Evolutionary conservation across 192 early-diverging fungal species (phyloP).

Genomic region (Rhizophagus clarus): DNA sequence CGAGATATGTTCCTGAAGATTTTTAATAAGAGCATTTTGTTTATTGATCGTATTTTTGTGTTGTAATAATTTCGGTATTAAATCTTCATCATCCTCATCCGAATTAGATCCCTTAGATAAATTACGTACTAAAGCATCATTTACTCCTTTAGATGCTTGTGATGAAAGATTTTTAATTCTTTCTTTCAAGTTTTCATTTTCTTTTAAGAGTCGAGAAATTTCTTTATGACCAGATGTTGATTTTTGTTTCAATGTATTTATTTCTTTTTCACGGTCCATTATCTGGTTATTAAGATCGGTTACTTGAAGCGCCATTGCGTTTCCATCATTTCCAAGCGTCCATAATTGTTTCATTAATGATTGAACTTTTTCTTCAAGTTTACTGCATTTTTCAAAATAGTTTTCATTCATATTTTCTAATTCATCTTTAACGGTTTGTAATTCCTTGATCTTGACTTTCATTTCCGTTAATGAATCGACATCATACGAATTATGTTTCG

Average conservation of each 20-base stretch:
- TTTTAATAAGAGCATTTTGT: conserved; percentile 16
- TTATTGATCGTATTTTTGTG: conserved; percentile 10
- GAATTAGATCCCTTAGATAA: background rate
- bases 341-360: conserved; percentile 11
- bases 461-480: background rate
- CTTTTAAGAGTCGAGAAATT: background rate
- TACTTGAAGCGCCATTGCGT: background rate
- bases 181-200: conserved; percentile 10
- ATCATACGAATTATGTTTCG: background rate
- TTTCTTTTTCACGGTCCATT: background rate
- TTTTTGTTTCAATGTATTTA: conserved; percentile 4
- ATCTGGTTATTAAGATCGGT: conserved; percentile 11
- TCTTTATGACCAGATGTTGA: background rate
- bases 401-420: conserved; percentile 5
- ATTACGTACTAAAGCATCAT: background rate
- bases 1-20: conserved; percentile 8
- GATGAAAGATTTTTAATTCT: background rate
- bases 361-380: conserved; percentile 18
- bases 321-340: background rate
- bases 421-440: conserved; percentile 15
- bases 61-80: background rate
- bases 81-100: background rate
- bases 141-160: background rate
- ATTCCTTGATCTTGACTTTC: background rate
- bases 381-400: background rate